phyloP scores from a whole-genome alignment of 1,284 basidiomycete genomes.

The Xerocomus nothofagi region DNA sequence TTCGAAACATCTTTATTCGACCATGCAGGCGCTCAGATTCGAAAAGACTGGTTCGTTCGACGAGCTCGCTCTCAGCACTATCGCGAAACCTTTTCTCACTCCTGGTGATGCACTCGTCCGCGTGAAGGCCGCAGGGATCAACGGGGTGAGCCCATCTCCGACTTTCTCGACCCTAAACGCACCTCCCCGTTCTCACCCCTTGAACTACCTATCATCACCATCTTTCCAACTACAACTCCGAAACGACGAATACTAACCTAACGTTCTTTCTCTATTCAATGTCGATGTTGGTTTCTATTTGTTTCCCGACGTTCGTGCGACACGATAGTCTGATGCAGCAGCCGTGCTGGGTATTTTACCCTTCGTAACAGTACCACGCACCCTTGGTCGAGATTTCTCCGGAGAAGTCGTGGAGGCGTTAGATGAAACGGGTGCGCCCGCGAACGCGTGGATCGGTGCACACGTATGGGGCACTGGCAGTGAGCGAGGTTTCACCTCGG shows the following conservation, averaged over 20 bases:
- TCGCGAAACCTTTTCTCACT: constrained; percentile 27
- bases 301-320: neutral
- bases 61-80: constrained; percentile 20
- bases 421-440: constrained; percentile 23
- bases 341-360: constrained; percentile 28
- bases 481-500: constrained; percentile 34
- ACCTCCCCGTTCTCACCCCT: neutral
- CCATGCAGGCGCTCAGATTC: constrained; percentile 36
- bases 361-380: constrained; percentile 36
- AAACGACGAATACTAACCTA: neutral
- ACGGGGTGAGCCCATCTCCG: constrained; percentile 26
- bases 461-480: constrained; percentile 38
- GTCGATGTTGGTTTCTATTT: no score
- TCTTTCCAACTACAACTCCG: neutral
- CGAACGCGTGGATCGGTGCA: constrained; percentile 27
- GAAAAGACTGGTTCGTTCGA: constrained; percentile 35
- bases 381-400: constrained; percentile 34
- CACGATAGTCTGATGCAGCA: constrained; percentile 35
- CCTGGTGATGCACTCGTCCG: constrained; percentile 35
- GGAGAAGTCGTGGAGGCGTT: constrained; percentile 35
- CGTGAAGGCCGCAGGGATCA: constrained; percentile 35
- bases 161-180: neutral
- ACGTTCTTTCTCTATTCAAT: neutral
- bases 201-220: neutral
- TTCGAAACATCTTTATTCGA: constrained; percentile 1